These are phyloP conservation scores for Fusarium tanahbumbuense DNA, from an alignment of 2,329 filamentous ascomycete genomes.

Conservation along the genomic window DNA sequence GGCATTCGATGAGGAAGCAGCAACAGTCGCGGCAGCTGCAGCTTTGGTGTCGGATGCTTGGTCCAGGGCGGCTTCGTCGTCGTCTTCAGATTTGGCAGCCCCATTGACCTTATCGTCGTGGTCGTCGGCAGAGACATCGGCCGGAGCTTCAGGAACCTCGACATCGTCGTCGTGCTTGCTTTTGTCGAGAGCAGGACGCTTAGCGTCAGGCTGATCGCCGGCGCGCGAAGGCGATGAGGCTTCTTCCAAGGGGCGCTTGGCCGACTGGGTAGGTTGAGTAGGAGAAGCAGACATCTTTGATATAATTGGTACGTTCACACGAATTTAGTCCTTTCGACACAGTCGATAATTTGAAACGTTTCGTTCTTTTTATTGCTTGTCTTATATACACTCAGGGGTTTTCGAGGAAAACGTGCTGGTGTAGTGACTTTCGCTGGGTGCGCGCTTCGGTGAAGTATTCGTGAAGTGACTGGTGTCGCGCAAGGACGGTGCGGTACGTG, in stretches of 20 bases:
- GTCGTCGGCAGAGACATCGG: slow-evolving; percentile 56
- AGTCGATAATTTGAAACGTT: slow-evolving; percentile 48
- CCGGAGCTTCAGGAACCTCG: slow-evolving; percentile 55
- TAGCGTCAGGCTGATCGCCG: slow-evolving; percentile 94
- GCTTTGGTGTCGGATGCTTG: slow-evolving; percentile 55
- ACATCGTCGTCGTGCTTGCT: slow-evolving; percentile 73
- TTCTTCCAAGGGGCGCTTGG: slow-evolving; percentile 96
- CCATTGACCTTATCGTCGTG: slow-evolving; percentile 63
- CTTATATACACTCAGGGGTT: slow-evolving; percentile 86
- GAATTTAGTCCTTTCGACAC: slow-evolving; percentile 37
- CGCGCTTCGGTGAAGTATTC: slow-evolving; percentile 57
- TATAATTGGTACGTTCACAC: slow-evolving; percentile 43
- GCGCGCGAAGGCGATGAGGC: slow-evolving; percentile 93
- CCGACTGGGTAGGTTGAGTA: slow-evolving; percentile 73
- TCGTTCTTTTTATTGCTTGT: slow-evolving; percentile 52
- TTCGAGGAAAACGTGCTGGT: slow-evolving; percentile 95
- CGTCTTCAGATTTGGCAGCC: slow-evolving; percentile 54
- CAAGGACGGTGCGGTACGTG: slow-evolving; percentile 51
- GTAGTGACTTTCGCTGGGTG: slow-evolving; percentile 64
- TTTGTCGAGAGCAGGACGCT: slow-evolving; percentile 96
- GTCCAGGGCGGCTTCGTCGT: slow-evolving; percentile 43
- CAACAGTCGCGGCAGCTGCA: slow-evolving; percentile 54
- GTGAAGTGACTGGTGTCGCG: slow-evolving; percentile 55
- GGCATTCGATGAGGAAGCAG: slow-evolving; percentile 50
- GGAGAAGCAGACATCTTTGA: slow-evolving; percentile 78